These are phyloP conservation scores for Encephalitozoon cuniculi DNA, from an alignment of 371 early-diverging fungal genomes.

Conservation along the genomic window DNA sequence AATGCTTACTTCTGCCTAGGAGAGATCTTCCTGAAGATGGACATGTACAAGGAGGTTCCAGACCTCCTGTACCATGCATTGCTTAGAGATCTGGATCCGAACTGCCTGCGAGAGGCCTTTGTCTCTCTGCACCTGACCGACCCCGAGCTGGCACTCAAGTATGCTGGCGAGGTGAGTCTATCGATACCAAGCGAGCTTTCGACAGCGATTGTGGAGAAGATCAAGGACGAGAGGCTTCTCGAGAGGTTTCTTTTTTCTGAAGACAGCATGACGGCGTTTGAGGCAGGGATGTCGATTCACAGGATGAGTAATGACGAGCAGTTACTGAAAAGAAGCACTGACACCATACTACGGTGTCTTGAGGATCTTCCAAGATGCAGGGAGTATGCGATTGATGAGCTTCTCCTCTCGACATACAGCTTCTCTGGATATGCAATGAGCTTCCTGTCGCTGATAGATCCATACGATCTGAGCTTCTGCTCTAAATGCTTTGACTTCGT, in stretches of 20 bases:
- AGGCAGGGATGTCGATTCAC: constrained; percentile 2
- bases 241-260: constrained; percentile 3
- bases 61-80: constrained; percentile 27
- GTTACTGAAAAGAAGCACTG: not conserved
- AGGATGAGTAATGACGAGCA: not conserved
- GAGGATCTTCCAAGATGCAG: constrained; percentile 5
- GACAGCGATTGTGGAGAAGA: constrained; percentile 15
- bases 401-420: not conserved
- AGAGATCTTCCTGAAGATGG: constrained; percentile 23
- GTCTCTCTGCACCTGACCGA: constrained; percentile 29
- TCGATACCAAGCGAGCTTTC: constrained; percentile 35
- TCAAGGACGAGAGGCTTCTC: constrained; percentile 21
- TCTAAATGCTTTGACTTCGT: constrained; percentile 73
- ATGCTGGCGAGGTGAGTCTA: constrained; percentile 23
- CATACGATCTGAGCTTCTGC: constrained; percentile 86
- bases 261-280: constrained; percentile 8
- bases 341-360: not conserved
- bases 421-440: constrained; percentile 8
- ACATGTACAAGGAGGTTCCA: constrained; percentile 29
- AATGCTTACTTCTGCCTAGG: constrained; percentile 71
- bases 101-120: constrained; percentile 48
- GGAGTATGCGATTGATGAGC: not conserved
- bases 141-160: not conserved
- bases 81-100: constrained; percentile 42
- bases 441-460: constrained; percentile 47